Percentiles rank a stretch among this genome's conserved stretches.
Conservation (phyloP, 2,329 filamentous ascomycete species). For the Penicillium sclerotiorum region DNA sequence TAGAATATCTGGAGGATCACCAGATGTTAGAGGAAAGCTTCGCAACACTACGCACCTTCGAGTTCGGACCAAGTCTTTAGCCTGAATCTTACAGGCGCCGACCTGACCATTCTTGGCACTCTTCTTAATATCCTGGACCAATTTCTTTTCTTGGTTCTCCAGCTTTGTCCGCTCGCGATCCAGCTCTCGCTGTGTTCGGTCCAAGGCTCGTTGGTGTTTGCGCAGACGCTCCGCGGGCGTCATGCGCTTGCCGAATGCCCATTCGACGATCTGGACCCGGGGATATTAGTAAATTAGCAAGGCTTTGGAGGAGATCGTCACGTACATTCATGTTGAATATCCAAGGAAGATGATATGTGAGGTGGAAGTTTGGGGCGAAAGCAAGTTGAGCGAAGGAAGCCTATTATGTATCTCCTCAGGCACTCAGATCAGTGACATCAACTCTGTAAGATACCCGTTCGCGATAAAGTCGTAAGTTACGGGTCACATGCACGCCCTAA, state of each 20-base stretch:
- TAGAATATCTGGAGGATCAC: neutral
- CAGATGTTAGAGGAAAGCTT: neutral
- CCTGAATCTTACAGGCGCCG: conserved; percentile 97
- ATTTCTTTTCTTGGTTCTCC: conserved; percentile 97
- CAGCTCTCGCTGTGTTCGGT: conserved; percentile 95
- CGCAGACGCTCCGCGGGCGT: conserved; percentile 73
- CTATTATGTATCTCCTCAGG: neutral
- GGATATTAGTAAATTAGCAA: conserved; percentile 8
- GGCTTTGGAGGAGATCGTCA: neutral
- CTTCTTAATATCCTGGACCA: conserved; percentile 95
- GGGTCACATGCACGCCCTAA: conserved; percentile 32
- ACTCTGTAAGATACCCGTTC: conserved; percentile 15
- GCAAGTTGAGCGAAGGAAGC: conserved; percentile 1
- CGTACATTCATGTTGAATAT: conserved; percentile 46
- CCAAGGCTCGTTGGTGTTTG: conserved; percentile 88
- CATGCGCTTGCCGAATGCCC: conserved; percentile 99
- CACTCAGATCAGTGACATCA: conserved; percentile 31
- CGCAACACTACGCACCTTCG: conserved; percentile 59
- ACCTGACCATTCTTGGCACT: conserved; percentile 98
- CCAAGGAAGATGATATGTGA: neutral
- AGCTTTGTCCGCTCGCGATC: conserved; percentile 94
- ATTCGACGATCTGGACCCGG: conserved; percentile 89
- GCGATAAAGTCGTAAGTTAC: conserved; percentile 2
- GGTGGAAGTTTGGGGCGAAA: neutral
- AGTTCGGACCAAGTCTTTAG: conserved; percentile 93